Evolutionary conservation across 768 basidiomycete genomes (phyloP).

Genomic region (Gloeopeniophorella convolvens): DNA sequence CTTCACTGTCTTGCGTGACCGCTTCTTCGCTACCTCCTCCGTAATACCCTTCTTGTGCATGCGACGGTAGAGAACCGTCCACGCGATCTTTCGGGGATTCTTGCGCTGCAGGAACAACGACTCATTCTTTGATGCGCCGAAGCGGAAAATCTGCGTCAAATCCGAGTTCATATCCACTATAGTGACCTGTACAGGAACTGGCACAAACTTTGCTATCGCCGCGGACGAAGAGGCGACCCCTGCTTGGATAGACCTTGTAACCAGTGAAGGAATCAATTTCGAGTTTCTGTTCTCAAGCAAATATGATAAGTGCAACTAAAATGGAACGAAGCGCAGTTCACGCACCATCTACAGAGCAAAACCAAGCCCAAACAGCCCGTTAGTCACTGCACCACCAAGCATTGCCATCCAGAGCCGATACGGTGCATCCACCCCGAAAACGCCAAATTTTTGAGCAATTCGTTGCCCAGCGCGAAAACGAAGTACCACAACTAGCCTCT

Average conservation of each 20-base stretch:
- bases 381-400: slow-evolving; percentile 6
- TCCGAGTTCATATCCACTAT: not conserved
- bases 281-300: slow-evolving; percentile 65
- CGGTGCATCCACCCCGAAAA: slow-evolving; percentile 21
- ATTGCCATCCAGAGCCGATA: slow-evolving; percentile 18
- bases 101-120: slow-evolving; percentile 99
- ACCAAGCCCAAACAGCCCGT: slow-evolving; percentile 8
- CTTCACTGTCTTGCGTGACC: slow-evolving; percentile 94
- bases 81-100: slow-evolving; percentile 99
- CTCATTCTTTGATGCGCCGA: slow-evolving; percentile 85
- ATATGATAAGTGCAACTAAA: slow-evolving; percentile 23
- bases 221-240: slow-evolving; percentile 93
- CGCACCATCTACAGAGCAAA: slow-evolving; percentile 24
- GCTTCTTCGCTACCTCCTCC: slow-evolving; percentile 99
- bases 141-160: slow-evolving; percentile 79
- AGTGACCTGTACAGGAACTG: not conserved
- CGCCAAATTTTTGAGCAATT: slow-evolving; percentile 17
- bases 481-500: slow-evolving; percentile 11
- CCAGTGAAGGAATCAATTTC: slow-evolving; percentile 98
- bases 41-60: slow-evolving; percentile 99
- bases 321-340: not conserved
- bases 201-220: slow-evolving; percentile 86
- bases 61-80: slow-evolving; percentile 90
- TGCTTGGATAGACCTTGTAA: slow-evolving; percentile 95
- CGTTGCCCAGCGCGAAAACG: not conserved